Conservation (phyloP, 2,329 filamentous ascomycete genomes). For the Aspergillus melleus region DNA sequence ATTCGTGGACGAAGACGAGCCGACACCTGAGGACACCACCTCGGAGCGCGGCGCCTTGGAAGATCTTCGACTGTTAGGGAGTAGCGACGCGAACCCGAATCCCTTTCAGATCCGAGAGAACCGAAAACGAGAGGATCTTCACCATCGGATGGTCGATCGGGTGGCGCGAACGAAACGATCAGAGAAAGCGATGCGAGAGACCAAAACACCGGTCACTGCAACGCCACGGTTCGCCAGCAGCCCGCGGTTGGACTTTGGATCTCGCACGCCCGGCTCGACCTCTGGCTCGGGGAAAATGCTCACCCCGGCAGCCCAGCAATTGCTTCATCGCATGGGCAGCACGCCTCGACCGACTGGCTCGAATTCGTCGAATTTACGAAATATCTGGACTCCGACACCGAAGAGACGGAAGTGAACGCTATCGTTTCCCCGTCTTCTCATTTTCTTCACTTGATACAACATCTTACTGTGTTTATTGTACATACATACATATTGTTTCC, state of each 20-base stretch:
- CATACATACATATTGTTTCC: background rate
- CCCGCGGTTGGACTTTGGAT: constrained; percentile 37
- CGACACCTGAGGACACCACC: constrained; percentile 29
- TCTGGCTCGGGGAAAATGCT: constrained; percentile 33
- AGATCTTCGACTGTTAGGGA: constrained; percentile 44
- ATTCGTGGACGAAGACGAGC: constrained; percentile 78
- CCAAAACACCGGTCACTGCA: constrained; percentile 46
- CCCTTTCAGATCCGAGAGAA: constrained; percentile 79
- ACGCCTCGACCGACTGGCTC: constrained; percentile 29
- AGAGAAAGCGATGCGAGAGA: constrained; percentile 60
- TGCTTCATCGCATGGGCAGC: constrained; percentile 41
- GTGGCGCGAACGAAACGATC: constrained; percentile 71
- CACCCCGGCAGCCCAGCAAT: constrained; percentile 46
- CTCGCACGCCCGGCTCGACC: constrained; percentile 24
- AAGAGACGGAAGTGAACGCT: constrained; percentile 24
- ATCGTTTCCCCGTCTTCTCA: background rate
- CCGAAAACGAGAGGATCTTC: constrained; percentile 74
- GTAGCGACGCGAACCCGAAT: constrained; percentile 58
- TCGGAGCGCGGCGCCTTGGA: constrained; percentile 7
- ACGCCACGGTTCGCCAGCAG: constrained; percentile 42
- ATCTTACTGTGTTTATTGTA: background rate
- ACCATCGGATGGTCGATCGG: constrained; percentile 82
- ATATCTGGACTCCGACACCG: constrained; percentile 43
- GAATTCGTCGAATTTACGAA: constrained; percentile 25
- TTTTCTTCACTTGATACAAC: background rate